Base-by-base conservation (phyloP, 148 eudicot genomes). In the Fallopia convolvulus region DNA sequence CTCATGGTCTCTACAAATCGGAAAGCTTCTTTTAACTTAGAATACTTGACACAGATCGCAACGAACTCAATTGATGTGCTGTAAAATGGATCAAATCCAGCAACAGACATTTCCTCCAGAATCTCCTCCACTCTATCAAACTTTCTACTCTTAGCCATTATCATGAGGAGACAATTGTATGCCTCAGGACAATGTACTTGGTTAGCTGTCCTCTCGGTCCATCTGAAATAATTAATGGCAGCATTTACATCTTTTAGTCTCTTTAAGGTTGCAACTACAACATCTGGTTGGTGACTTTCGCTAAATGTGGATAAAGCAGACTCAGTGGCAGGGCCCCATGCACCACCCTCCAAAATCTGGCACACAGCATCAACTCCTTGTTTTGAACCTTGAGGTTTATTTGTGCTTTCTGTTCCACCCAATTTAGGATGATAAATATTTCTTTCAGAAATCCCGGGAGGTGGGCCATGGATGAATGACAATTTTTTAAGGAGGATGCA, bases 51-150 rank as follows among this genome's bases (percentile, higher is more conserved):
- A 80, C 88, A 91, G 72, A 85, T 83, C 26, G 49, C 79, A 79
- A 94, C 91, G 82, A 92, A 85, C 83, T 94, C 92, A 32, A 92
- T 68, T 77, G 88, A 86, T 7, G 90, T 86, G 70, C 79, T 85
- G 70, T 78, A 86, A 49, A 90, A 88, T 30, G 92, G 94, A 40
- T 93, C 90, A 84, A 92, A 90, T 79, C 99, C 97, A 56, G 91
- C 91, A 74, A 86, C 78, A 82, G 91, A 91, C 99, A 92, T 94
- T 88, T 94, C 99, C 80, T 92, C 96, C 83, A 94, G 82, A 83
- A 94, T 80, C 77, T 87, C 87, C 82, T 88, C 92, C 46, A 94
- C 74, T 17, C 56, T 40, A 70, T 82, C 81, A 53, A 90, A 86
- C 49, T 76, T 85, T 76, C 81, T 94, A 79, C 81, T 86, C 80